Evolutionary conservation across 371 early-diverging fungal species (phyloP), one percentile per base, ranked within the genome.

Genomic region (Mortierella sp.): DNA sequence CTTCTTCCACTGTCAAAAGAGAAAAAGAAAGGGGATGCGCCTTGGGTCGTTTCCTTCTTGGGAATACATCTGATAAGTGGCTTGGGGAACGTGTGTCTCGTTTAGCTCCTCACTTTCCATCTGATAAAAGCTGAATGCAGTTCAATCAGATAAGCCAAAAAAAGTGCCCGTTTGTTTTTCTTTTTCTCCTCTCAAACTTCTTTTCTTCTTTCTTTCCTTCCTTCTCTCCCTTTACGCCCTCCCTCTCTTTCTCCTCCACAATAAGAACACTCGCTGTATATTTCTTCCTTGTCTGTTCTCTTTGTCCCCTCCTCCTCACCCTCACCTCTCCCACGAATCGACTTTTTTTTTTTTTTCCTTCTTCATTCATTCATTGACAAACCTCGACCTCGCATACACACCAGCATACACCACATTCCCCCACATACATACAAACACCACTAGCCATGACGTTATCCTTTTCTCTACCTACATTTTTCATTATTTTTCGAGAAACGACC

Each of bases 401-500:
- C 32, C 32, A 32, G 60, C 60, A 60, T 60, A 32, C 32, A 55
- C 16, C 18, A 58, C 58, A 7, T 21, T 24, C 27, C 14, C 29
- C 0, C 29, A 46, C 14, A 27, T 3, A 46, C 29, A 46, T 24
- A 21, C 12, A 11, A 24, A 7, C 12, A 1, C 71, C 21, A 24
- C 43, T 4, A 38, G 27, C 49, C n/a, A 44, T 44, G 46, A 1
- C 49, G 2, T 4, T 46, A 0, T 55, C 56, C n/a, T 29, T 60
- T 27, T 60, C 60, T 18, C 29, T 96, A 8, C 95, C 96, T 0
- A 91, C 96, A 71, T 97, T 95, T 88, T 96, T 97, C 77, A 95
- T 97, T 71, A 79, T 97, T 72, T 94, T 96, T 79, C 91, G 97
- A 75, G 97, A 96, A 89, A 95, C 96, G 54, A 90, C 93, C 6